These are phyloP conservation scores for Tetrapyrgos nigripes DNA, from an alignment of 1,284 basidiomycete species.

Conservation along the genomic window DNA sequence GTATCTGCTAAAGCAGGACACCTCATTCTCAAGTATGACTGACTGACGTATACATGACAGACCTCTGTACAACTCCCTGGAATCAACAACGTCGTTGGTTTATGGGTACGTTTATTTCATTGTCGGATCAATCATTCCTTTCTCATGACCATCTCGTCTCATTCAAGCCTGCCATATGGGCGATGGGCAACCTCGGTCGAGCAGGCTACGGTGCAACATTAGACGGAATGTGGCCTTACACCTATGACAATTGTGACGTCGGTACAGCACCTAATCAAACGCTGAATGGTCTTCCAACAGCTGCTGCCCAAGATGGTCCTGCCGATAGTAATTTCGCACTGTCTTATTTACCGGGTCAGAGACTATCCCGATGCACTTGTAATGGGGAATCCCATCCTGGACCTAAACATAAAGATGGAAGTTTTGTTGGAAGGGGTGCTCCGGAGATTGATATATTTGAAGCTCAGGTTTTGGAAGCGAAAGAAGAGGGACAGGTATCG, in stretches of 20 bases:
- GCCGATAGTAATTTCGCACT: conserved; percentile 23
- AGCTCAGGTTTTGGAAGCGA: conserved; percentile 52
- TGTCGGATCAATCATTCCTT: background rate
- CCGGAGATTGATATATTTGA: conserved; percentile 90
- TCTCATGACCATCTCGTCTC: background rate
- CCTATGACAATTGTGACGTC: conserved; percentile 77
- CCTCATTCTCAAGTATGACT: too few relatives aligned
- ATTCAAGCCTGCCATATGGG: conserved; percentile 66
- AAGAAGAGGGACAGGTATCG: conserved; percentile 34
- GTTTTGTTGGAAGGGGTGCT: conserved; percentile 73
- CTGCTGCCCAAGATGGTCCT: conserved; percentile 38
- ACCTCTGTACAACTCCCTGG: conserved; percentile 72
- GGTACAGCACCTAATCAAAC: conserved; percentile 70
- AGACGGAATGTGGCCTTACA: conserved; percentile 73
- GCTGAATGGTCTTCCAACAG: conserved; percentile 28
- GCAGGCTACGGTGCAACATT: conserved; percentile 56
- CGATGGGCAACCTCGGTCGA: conserved; percentile 68
- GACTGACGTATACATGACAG: too few relatives aligned
- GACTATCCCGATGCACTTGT: conserved; percentile 83
- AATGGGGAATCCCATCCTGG: conserved; percentile 85
- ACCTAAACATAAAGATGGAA: conserved; percentile 66
- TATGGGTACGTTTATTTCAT: conserved; percentile 44
- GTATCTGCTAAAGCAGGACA: too few relatives aligned
- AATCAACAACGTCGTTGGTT: conserved; percentile 52
- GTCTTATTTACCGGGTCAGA: conserved; percentile 84